Evolutionary conservation across 1,139 yeast species (phyloP).

Genomic region (Pichia kudriavzevii): DNA sequence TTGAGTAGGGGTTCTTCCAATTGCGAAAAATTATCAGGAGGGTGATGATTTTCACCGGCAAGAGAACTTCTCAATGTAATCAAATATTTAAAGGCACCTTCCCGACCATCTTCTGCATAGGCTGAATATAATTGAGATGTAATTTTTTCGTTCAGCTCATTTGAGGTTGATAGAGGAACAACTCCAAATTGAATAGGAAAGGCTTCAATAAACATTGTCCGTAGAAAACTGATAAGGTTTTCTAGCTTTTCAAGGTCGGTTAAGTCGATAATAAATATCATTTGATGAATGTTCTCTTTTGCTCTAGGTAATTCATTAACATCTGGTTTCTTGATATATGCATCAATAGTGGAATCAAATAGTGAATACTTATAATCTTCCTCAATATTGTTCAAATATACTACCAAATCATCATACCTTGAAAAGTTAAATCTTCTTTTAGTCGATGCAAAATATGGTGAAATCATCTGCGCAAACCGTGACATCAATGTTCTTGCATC

Average conservation of each 20-base stretch:
- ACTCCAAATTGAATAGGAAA: conserved; percentile 79
- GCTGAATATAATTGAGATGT: conserved; percentile 33
- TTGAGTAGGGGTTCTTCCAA: too few relatives aligned
- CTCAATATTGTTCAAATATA: conserved; percentile 75
- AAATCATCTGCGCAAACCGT: conserved; percentile 37
- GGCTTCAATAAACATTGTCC: conserved; percentile 46
- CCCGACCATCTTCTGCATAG: conserved; percentile 22
- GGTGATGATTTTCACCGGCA: conserved; percentile 10
- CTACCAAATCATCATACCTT: conserved; percentile 25
- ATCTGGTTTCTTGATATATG: conserved; percentile 33
- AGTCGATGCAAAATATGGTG: conserved; percentile 27
- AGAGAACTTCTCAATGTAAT: conserved; percentile 17
- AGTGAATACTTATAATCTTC: conserved; percentile 46
- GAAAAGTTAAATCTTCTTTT: conserved; percentile 27
- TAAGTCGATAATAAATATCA: conserved; percentile 65
- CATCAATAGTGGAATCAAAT: conserved; percentile 38
- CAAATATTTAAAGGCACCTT: conserved; percentile 21
- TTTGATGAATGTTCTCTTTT: conserved; percentile 67
- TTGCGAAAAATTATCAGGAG: too few relatives aligned
- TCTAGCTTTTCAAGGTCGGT: conserved; percentile 42
- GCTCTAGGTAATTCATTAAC: conserved; percentile 61
- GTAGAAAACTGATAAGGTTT: conserved; percentile 41
- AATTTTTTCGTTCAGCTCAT: conserved; percentile 18
- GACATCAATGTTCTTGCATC: conserved; percentile 36
- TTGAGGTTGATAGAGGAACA: conserved; percentile 44